Evolutionary conservation across 805 yeast genomes (phyloP).

Genomic region (Cyberlindnera euphorbiiphila): DNA sequence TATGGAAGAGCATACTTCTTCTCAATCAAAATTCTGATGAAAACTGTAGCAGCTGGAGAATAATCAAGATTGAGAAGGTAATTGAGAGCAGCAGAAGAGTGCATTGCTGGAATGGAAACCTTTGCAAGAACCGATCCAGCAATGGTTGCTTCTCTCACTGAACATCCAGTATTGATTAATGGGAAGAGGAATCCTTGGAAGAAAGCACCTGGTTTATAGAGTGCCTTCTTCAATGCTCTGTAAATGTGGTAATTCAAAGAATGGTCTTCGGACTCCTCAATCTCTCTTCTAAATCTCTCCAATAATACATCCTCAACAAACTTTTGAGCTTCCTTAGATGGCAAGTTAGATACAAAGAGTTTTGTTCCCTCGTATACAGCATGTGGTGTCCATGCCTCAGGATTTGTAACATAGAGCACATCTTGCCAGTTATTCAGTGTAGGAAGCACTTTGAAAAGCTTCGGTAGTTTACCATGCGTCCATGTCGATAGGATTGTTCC

Average conservation of each 20-base stretch:
- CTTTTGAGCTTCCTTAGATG: slow-evolving; percentile 83
- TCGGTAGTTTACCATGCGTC: slow-evolving; percentile 96
- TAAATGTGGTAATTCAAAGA: slow-evolving; percentile 88
- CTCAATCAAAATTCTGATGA: slow-evolving; percentile 84
- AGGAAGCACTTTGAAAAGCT: slow-evolving; percentile 92
- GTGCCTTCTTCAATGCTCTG: slow-evolving; percentile 84
- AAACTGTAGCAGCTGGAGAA: slow-evolving; percentile 84
- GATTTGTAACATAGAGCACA: slow-evolving; percentile 86
- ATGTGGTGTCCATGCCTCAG: slow-evolving; percentile 92
- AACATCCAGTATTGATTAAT: slow-evolving; percentile 80
- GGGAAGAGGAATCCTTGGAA: slow-evolving; percentile 96
- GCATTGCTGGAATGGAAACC: slow-evolving; percentile 89
- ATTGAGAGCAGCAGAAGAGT: slow-evolving; percentile 92
- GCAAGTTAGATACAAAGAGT: slow-evolving; percentile 84
- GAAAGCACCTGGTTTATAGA: slow-evolving; percentile 96
- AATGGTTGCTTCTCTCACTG: slow-evolving; percentile 90
- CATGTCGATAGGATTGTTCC: slow-evolving; percentile 84
- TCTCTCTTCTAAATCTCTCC: slow-evolving; percentile 67
- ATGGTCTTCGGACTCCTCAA: slow-evolving; percentile 72
- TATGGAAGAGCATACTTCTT: slow-evolving; percentile 96
- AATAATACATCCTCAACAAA: slow-evolving; percentile 66
- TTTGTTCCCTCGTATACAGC: slow-evolving; percentile 94
- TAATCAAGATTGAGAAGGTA: slow-evolving; percentile 80
- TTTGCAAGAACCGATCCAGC: slow-evolving; percentile 88
- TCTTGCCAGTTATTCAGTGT: slow-evolving; percentile 94